A percentile compares a stretch with the other conserved stretches of the same genome.
phyloP scores from a whole-genome alignment of 2,329 filamentous ascomycete genomes.

The Fusarium sp. region DNA sequence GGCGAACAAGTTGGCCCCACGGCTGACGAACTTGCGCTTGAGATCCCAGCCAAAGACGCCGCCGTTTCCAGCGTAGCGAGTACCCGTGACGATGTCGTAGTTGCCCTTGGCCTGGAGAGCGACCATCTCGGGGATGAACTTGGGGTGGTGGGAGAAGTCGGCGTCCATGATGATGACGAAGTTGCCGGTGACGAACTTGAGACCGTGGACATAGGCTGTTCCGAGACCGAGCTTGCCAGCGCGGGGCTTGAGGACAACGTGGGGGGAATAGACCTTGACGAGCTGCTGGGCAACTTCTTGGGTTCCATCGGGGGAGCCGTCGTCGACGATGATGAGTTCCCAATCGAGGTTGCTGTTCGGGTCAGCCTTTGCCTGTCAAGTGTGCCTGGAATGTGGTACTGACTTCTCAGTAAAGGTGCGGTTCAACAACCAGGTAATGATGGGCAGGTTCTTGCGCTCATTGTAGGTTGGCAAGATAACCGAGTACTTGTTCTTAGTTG shows the following conservation, averaged over 20 bases:
- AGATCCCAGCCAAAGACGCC: conserved; percentile 98
- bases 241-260: conserved; percentile 85
- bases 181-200: conserved; percentile 90
- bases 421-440: conserved; percentile 93
- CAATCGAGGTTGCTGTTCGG: conserved; percentile 82
- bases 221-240: conserved; percentile 96
- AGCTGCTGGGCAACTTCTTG: conserved; percentile 91
- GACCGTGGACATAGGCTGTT: conserved; percentile 93
- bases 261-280: conserved; percentile 80
- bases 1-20: conserved; percentile 93
- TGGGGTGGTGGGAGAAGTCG: conserved; percentile 98
- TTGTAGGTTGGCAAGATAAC: conserved; percentile 99
- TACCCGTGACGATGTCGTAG: conserved; percentile 97
- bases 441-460: conserved; percentile 95
- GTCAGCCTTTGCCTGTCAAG: background rate
- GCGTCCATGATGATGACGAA: conserved; percentile 99
- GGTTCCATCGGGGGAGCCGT: conserved; percentile 95
- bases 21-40: conserved; percentile 83
- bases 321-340: conserved; percentile 98
- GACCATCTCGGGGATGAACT: conserved; percentile 97
- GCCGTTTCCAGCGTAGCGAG: conserved; percentile 86
- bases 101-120: conserved; percentile 75
- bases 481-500: conserved; percentile 80
- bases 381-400: background rate
- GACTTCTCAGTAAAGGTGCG: conserved; percentile 90